phyloP scores from a whole-genome alignment of 2,329 filamentous ascomycete genomes.

The Pseudogymnoascus pannorum region DNA sequence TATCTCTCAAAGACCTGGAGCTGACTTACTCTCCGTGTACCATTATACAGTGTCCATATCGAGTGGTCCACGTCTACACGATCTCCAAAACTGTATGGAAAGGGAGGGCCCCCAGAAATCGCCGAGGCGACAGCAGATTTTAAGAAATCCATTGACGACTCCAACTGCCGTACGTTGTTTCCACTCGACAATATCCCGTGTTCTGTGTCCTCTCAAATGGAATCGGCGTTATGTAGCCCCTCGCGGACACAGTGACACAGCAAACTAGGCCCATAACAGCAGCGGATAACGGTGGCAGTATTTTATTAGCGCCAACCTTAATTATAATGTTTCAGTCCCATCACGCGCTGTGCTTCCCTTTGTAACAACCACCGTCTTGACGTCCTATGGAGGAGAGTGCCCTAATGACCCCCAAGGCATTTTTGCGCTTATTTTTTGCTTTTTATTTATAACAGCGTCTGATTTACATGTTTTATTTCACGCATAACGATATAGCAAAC shows the following conservation, averaged over 20 bases:
- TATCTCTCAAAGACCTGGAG: neutral
- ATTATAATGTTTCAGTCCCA: constrained; percentile 5
- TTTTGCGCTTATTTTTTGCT: neutral
- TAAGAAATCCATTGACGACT: constrained; percentile 75
- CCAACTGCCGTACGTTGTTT: neutral
- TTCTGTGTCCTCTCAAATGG: neutral
- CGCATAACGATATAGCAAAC: neutral
- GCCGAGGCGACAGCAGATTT: constrained; percentile 96
- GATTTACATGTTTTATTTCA: constrained; percentile 1
- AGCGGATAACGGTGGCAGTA: neutral
- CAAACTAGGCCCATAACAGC: constrained; percentile 3
- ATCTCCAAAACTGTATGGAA: constrained; percentile 89
- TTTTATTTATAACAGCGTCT: neutral
- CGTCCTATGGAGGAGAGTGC: neutral
- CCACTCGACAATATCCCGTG: constrained; percentile 1
- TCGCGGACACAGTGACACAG: neutral
- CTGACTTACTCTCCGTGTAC: constrained; percentile 66
- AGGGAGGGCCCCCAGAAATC: constrained; percentile 88
- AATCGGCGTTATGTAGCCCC: neutral
- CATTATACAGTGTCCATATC: constrained; percentile 95
- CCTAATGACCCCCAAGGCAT: neutral
- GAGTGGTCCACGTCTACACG: constrained; percentile 86
- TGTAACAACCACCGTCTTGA: neutral
- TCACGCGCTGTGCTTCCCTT: neutral
- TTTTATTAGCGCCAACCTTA: constrained; percentile 5